These are phyloP conservation scores for Metschnikowia rubicola DNA, from an alignment of 805 yeast genomes.

Conservation along the genomic window DNA sequence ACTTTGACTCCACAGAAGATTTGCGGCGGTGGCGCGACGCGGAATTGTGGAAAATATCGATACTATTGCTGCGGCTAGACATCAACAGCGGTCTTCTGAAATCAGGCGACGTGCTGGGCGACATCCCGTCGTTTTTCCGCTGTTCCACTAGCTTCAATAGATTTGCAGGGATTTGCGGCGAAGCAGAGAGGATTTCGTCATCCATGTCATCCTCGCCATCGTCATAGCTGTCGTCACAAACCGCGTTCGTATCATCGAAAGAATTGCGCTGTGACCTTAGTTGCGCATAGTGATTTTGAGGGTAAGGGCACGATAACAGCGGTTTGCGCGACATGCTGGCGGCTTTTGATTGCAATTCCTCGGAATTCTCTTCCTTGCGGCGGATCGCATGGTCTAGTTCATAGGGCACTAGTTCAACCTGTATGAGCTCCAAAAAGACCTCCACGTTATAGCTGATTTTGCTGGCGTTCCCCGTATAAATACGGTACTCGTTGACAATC, in stretches of 20 bases:
- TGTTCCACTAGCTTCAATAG: slow-evolving; percentile 54
- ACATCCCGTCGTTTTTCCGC: slow-evolving; percentile 22
- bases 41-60: slow-evolving; percentile 10
- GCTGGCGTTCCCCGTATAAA: slow-evolving; percentile 60
- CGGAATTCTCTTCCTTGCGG: background rate
- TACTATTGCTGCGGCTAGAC: slow-evolving; percentile 21
- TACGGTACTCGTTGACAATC: slow-evolving; percentile 78
- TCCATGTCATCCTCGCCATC: slow-evolving; percentile 39
- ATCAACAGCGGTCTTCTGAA: slow-evolving; percentile 12
- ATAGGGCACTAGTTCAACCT: slow-evolving; percentile 47
- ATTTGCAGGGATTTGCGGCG: slow-evolving; percentile 68
- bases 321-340: background rate
- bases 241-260: slow-evolving; percentile 1
- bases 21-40: slow-evolving; percentile 12
- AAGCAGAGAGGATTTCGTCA: slow-evolving; percentile 49
- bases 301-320: background rate
- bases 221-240: slow-evolving; percentile 16
- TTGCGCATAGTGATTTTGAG: background rate
- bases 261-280: slow-evolving; percentile 2
- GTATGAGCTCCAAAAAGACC: slow-evolving; percentile 72
- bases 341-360: background rate
- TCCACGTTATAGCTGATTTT: slow-evolving; percentile 78
- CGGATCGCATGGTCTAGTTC: slow-evolving; percentile 30
- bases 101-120: slow-evolving; percentile 34
- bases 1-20: slow-evolving; percentile 34